Evolutionary conservation across 768 basidiomycete species (phyloP).

Genomic region (Mycena sanguinolenta): DNA sequence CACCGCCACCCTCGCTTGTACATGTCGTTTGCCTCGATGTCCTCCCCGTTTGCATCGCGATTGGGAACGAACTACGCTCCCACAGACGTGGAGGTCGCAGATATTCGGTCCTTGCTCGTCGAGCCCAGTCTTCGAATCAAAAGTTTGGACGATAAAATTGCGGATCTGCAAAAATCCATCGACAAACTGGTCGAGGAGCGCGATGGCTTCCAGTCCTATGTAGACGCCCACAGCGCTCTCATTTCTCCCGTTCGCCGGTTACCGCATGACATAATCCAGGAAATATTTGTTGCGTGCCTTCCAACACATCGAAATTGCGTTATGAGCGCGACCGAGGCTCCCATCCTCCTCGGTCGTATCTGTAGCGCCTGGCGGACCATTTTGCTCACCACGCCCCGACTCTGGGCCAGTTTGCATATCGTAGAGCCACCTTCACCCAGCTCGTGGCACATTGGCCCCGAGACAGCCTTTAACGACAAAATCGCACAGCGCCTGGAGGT

Average conservation of each 20-base stretch:
- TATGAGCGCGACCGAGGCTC: slow-evolving; percentile 20
- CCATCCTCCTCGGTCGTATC: slow-evolving; percentile 30
- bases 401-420: slow-evolving; percentile 25
- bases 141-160: slow-evolving; percentile 12
- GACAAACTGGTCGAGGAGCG: slow-evolving; percentile 3
- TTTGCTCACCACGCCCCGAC: slow-evolving; percentile 23
- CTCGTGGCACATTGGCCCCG: neutral
- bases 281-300: slow-evolving; percentile 29
- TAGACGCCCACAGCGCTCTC: slow-evolving; percentile 13
- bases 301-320: slow-evolving; percentile 27
- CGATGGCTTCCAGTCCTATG: neutral
- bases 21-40: neutral
- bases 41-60: slow-evolving; percentile 13
- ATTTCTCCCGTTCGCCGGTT: neutral
- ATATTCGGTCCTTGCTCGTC: slow-evolving; percentile 6
- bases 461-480: neutral
- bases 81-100: neutral
- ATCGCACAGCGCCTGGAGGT: slow-evolving; percentile 8
- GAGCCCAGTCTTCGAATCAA: slow-evolving; percentile 3
- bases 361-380: slow-evolving; percentile 30
- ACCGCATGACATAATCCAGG: slow-evolving; percentile 19
- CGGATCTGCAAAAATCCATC: slow-evolving; percentile 1
- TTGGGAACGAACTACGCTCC: slow-evolving; percentile 24
- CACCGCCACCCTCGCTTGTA: no score
- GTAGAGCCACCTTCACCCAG: neutral